Base-by-base conservation (phyloP, 2,329 filamentous ascomycete species). In the Fusarium sp. region DNA sequence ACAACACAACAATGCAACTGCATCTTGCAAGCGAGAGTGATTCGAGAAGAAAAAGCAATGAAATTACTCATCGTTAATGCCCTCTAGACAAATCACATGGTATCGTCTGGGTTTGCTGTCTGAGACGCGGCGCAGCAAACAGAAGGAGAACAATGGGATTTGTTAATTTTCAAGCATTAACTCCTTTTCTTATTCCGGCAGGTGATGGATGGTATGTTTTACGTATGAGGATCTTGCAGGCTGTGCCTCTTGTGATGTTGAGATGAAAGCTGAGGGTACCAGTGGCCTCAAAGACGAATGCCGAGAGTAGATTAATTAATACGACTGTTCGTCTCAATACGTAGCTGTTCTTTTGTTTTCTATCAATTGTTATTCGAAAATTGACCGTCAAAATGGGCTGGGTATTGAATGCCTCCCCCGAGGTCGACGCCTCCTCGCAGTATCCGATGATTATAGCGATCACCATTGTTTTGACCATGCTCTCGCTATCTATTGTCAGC, bases 401-500 rank as follows among this genome's bases (percentile, higher is more conserved):
- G 85, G 84, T 88, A 47, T 70, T 82, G 45, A 82, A 87, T 77
- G 85, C 83, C 52, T 77, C 83, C 10, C 77, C 82, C 9, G 82
- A 83, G 70, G 77, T 86, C 25, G 79, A 87, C 47, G 79, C 75
- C 22, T 67, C 77, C 58, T 87, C 86, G 5, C 77, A 87, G 54
- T 87, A 83, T 64, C 81, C 75, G 22, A 79, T 79, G 34, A 86
- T 88, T 44, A 77, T 88, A 25, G 77, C 79, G n/a, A 81, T 88
- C 25, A 85, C 82, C 65, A 63, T 82, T n/a, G 74, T 80, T 22
- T 71, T 87, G 16, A 83, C 84, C 0, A 55, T 81, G 0, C 57
- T 86, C 6, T 84, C 85, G 59, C 76, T 81, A 2, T 55, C 75
- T 7, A 76, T 82, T 1, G 85, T 87, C 9, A 69, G 67, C 3